These are phyloP conservation scores for Macadamia integrifolia DNA, from an alignment of 164 flowering plant genomes.

Conservation along the genomic window DNA sequence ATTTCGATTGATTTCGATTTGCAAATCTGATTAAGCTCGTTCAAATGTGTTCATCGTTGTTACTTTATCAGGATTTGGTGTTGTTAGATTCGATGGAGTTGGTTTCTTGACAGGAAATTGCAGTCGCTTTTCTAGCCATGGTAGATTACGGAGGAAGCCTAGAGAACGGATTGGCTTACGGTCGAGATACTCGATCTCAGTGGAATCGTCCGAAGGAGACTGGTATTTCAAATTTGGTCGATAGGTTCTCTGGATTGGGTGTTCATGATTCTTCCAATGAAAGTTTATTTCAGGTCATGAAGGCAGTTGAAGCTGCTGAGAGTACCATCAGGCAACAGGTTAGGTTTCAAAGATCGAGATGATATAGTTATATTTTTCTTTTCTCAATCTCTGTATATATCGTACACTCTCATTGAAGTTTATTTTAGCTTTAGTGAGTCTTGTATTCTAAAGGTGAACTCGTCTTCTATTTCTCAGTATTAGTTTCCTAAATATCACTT, in stretches of 20 bases:
- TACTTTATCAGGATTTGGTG: neutral
- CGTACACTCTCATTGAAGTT: too few relatives aligned
- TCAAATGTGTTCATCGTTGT: neutral
- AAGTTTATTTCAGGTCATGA: slow-evolving; percentile 62
- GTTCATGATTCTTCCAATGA: slow-evolving; percentile 26
- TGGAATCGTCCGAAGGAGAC: slow-evolving; percentile 40
- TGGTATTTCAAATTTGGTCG: slow-evolving; percentile 41
- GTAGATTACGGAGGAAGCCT: slow-evolving; percentile 19
- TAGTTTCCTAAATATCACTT: neutral
- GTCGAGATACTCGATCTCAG: slow-evolving; percentile 19
- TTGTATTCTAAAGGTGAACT: neutral
- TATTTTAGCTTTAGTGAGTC: neutral
- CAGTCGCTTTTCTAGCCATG: slow-evolving; percentile 5
- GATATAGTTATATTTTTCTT: neutral
- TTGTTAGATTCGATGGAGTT: slow-evolving; percentile 1
- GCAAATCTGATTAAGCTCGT: neutral
- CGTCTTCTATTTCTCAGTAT: neutral
- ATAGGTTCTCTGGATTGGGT: slow-evolving; percentile 39
- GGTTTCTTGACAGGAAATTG: neutral
- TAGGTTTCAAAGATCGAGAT: neutral
- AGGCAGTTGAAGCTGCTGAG: slow-evolving; percentile 88
- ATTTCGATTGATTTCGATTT: neutral
- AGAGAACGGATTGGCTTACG: slow-evolving; percentile 13
- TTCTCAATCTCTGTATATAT: neutral
- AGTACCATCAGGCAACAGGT: slow-evolving; percentile 76